Percentiles rank a stretch among this genome's conserved stretches.
Conservation (phyloP, 805 yeast genomes). For the Candida verbasci region DNA sequence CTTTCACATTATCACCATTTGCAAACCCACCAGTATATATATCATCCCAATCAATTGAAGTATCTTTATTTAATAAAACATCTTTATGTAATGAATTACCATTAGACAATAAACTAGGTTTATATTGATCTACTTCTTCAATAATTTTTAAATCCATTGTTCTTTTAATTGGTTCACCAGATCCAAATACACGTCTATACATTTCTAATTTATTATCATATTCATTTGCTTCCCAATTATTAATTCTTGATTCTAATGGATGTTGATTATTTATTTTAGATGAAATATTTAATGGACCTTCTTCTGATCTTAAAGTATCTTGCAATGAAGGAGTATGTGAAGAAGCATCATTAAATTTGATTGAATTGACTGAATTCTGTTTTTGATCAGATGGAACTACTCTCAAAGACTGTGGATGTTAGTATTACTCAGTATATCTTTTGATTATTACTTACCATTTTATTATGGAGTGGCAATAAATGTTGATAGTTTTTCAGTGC, state of each 20-base stretch:
- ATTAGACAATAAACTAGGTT: slow-evolving; percentile 55
- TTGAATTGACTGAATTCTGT: slow-evolving; percentile 45
- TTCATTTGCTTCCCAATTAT: slow-evolving; percentile 78
- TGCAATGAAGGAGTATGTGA: slow-evolving; percentile 67
- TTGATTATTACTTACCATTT: slow-evolving; percentile 8
- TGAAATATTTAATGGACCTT: slow-evolving; percentile 58
- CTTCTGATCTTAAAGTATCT: slow-evolving; percentile 61
- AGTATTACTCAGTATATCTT: too few relatives aligned
- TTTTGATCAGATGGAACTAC: slow-evolving; percentile 51
- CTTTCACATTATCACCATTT: slow-evolving; percentile 35
- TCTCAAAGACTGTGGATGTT: slow-evolving; percentile 40
- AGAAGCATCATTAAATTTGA: slow-evolving; percentile 51
- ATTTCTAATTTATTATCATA: slow-evolving; percentile 66
- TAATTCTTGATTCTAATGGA: slow-evolving; percentile 75
- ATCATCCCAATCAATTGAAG: slow-evolving; percentile 89
- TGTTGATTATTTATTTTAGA: slow-evolving; percentile 73
- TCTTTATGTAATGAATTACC: slow-evolving; percentile 67
- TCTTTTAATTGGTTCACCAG: slow-evolving; percentile 90
- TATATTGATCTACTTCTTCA: slow-evolving; percentile 64
- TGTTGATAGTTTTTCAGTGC: not conserved
- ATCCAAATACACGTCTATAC: slow-evolving; percentile 80
- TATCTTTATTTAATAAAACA: slow-evolving; percentile 73
- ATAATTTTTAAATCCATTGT: slow-evolving; percentile 84
- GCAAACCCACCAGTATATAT: slow-evolving; percentile 60
- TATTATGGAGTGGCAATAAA: not conserved